A percentile compares a stretch with the other conserved stretches of the same genome.
Evolutionary conservation across 495 filamentous ascomycete genomes (phyloP).

Genomic region (Aspergillus coremiiformis): DNA sequence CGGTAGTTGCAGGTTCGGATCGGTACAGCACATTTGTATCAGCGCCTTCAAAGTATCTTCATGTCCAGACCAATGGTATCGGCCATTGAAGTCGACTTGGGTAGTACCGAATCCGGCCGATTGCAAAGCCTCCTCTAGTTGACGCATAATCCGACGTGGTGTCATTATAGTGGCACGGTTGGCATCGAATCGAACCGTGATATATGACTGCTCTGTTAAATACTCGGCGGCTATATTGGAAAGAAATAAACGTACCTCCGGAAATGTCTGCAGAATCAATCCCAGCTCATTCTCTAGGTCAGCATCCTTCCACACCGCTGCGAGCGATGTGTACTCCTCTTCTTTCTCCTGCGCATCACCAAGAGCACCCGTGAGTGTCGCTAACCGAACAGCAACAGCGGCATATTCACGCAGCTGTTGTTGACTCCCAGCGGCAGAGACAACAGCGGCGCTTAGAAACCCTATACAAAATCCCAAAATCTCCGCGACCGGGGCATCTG

Average conservation of each 20-base stretch:
- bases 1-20: conserved; percentile 27
- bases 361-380: conserved; percentile 27
- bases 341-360: conserved; percentile 38
- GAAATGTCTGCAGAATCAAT: conserved; percentile 2
- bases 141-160: neutral
- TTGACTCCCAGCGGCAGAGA: conserved; percentile 18
- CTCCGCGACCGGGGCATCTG: conserved; percentile 15
- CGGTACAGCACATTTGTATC: conserved; percentile 4
- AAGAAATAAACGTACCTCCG: conserved; percentile 16
- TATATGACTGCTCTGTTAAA: conserved; percentile 9
- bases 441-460: conserved; percentile 33
- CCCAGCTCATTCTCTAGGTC: neutral
- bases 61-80: conserved; percentile 16
- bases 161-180: conserved; percentile 18
- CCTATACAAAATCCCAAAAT: conserved; percentile 42
- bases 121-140: conserved; percentile 22
- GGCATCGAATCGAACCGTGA: conserved; percentile 16
- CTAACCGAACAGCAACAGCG: conserved; percentile 33
- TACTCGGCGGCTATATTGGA: conserved; percentile 17
- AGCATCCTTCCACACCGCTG: conserved; percentile 12
- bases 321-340: conserved; percentile 15
- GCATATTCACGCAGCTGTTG: conserved; percentile 28
- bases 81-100: conserved; percentile 15
- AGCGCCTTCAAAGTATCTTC: conserved; percentile 3
- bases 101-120: conserved; percentile 27